These are phyloP conservation scores for Hondaea fermentalgiana DNA, from an alignment of 108 stramenopile genomes.

Conservation along the genomic window DNA sequence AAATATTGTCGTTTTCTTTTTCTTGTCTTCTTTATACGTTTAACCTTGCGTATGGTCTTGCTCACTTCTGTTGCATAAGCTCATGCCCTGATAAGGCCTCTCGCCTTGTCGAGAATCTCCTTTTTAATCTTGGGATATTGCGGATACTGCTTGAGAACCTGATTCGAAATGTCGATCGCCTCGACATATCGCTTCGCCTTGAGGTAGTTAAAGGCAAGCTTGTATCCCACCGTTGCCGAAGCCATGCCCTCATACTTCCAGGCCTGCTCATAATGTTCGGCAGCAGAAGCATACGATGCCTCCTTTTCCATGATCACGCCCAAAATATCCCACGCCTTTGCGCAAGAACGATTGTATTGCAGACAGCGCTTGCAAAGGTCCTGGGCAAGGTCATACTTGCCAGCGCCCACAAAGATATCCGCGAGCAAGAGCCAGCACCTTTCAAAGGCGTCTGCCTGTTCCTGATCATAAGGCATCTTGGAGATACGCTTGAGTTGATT, in stretches of 20 bases:
- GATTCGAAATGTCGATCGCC: conserved; percentile 56
- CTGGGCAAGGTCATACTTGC: conserved; percentile 50
- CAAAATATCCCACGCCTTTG: conserved; percentile 54
- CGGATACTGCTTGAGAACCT: conserved; percentile 54
- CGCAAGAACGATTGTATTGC: conserved; percentile 49
- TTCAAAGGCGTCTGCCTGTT: conserved; percentile 54
- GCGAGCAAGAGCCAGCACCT: conserved; percentile 53
- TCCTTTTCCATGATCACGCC: conserved; percentile 61
- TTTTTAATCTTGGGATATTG: conserved; percentile 52
- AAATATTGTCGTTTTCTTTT: no score
- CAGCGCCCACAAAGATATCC: conserved; percentile 53
- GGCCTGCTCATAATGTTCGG: conserved; percentile 53
- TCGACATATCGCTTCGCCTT: conserved; percentile 50
- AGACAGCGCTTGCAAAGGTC: conserved; percentile 50
- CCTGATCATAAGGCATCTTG: conserved; percentile 44
- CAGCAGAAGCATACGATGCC: conserved; percentile 48
- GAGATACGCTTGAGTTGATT: conserved; percentile 57
- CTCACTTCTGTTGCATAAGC: no score
- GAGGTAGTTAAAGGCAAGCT: conserved; percentile 58
- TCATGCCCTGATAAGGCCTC: conserved; percentile 37
- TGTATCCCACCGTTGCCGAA: conserved; percentile 53
- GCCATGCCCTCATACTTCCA: conserved; percentile 53
- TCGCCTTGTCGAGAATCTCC: conserved; percentile 49
- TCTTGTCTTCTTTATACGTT: no score
- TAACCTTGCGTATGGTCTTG: no score